These are phyloP conservation scores for Telfairia occidentalis DNA, from an alignment of 331 rosid genomes.

Conservation along the genomic window DNA sequence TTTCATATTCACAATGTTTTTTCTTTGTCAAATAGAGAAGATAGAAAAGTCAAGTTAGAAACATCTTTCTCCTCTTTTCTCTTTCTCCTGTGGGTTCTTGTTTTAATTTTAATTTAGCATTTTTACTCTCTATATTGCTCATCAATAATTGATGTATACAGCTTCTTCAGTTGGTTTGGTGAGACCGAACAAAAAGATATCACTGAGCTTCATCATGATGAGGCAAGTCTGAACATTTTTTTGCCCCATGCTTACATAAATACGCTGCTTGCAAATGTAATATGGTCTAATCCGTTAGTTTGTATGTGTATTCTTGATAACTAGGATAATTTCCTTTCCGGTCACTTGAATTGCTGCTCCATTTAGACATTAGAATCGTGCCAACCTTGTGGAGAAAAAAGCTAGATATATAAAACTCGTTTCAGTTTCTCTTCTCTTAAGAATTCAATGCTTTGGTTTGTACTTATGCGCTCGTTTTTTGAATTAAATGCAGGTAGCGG, in stretches of 20 bases:
- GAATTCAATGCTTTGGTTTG: not conserved
- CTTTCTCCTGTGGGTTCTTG: not conserved
- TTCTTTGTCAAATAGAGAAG: not conserved
- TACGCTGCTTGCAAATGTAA: not conserved
- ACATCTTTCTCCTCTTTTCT: not conserved
- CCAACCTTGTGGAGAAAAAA: not conserved
- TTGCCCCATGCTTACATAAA: not conserved
- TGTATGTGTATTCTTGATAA: not conserved
- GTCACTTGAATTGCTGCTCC: not conserved
- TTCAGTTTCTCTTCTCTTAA: not conserved
- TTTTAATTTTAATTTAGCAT: not conserved
- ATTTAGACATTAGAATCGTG: not conserved
- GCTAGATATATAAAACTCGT: not conserved
- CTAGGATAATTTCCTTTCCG: not conserved
- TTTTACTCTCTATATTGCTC: not conserved
- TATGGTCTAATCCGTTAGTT: not conserved
- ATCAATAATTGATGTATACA: conserved; percentile 17
- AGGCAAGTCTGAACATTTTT: conserved; percentile 23
- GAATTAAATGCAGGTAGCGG: conserved; percentile 38
- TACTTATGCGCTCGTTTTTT: not conserved
- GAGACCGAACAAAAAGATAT: conserved; percentile 42
- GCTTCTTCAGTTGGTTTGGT: conserved; percentile 65
- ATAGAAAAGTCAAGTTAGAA: not conserved
- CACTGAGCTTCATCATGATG: conserved; percentile 36
- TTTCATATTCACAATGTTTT: not conserved